Conservation (phyloP, 208 protist genomes). For the Histomonas meleagridis region DNA sequence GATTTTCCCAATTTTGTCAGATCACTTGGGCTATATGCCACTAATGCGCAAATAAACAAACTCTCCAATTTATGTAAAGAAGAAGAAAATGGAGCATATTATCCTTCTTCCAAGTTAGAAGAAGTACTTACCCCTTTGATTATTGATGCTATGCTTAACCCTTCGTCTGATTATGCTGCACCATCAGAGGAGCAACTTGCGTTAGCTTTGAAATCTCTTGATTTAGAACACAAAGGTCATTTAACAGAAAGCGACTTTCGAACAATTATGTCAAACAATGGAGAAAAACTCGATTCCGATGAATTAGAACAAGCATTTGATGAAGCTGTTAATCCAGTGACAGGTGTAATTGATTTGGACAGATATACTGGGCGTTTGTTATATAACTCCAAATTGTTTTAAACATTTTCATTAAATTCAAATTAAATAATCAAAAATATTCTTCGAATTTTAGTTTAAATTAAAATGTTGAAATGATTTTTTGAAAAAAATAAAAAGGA, state of each 20-base stretch:
- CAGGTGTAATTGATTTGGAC: not conserved
- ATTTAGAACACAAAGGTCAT: constrained; percentile 32
- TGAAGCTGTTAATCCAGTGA: constrained; percentile 16
- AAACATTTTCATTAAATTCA: too few species aligned
- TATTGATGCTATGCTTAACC: not conserved
- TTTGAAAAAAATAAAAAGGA: too few species aligned
- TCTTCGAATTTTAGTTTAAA: too few species aligned
- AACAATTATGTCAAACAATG: not conserved
- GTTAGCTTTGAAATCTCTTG: not conserved
- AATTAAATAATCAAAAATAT: too few species aligned
- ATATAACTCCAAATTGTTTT: not conserved
- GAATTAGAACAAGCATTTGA: not conserved
- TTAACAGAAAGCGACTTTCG: constrained; percentile 3
- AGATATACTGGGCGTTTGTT: not conserved
- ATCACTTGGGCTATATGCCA: not conserved
- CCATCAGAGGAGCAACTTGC: not conserved
- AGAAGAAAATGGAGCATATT: not conserved
- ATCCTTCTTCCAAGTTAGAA: not conserved
- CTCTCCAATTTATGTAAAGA: not conserved
- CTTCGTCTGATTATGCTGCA: not conserved
- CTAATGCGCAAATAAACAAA: not conserved
- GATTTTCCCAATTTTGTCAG: not conserved
- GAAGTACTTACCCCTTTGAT: not conserved
- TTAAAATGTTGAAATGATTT: too few species aligned
- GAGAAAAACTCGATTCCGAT: not conserved